Evolutionary conservation across 2,329 filamentous ascomycete genomes (phyloP).

Genomic region (Colletotrichum sublineola): DNA sequence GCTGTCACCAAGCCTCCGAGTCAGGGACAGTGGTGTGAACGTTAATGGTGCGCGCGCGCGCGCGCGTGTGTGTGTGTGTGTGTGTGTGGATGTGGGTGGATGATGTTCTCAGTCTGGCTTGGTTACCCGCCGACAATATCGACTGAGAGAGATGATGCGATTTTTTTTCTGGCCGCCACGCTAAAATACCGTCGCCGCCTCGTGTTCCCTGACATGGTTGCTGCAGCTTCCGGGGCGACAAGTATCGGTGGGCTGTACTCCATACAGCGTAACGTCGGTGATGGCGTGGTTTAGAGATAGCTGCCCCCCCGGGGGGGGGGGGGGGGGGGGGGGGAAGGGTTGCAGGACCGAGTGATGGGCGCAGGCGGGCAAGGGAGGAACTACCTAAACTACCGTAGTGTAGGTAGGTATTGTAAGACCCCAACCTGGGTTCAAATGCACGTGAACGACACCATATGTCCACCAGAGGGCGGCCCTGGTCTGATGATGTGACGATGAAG

Average conservation of each 20-base stretch:
- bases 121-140: not conserved
- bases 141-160: not conserved
- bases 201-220: slow-evolving; percentile 10
- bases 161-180: not conserved
- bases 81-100: not conserved
- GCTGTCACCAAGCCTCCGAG: not conserved
- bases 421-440: not conserved
- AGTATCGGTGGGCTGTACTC: not conserved
- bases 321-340: not conserved
- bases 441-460: not conserved
- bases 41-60: not conserved
- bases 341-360: not conserved
- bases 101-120: not conserved
- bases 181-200: not conserved
- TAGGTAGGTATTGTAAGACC: not conserved
- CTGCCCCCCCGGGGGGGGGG: not conserved
- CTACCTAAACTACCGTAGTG: not conserved
- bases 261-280: not conserved
- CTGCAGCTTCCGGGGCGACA: not conserved
- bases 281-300: not conserved
- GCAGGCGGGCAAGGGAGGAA: not conserved
- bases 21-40: not conserved
- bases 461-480: not conserved
- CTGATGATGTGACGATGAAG: slow-evolving; percentile 1
- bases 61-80: too few relatives aligned